Evolutionary conservation across 768 basidiomycete genomes (phyloP).

Genomic region (Amanita exitialis): DNA sequence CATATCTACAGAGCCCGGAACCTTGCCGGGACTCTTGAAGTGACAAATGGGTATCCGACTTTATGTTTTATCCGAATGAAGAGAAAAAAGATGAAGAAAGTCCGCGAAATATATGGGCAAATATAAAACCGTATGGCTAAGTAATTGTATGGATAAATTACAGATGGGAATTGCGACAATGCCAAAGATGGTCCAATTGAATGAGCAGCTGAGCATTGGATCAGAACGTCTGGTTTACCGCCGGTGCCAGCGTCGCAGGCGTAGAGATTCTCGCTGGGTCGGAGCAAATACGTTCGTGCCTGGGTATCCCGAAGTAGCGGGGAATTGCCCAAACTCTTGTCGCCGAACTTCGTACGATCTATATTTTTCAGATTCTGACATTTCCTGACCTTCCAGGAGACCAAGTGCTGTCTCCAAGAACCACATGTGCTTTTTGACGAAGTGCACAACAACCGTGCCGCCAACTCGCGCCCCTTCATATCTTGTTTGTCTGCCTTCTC

Average conservation of each 20-base stretch:
- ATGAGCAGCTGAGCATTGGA: neutral
- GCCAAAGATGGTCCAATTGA: neutral
- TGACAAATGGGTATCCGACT: too few relatives aligned
- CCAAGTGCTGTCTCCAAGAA: conserved; percentile 89
- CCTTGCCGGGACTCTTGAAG: too few relatives aligned
- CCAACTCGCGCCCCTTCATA: conserved; percentile 70
- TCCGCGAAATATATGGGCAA: neutral
- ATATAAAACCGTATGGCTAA: neutral
- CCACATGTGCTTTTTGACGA: conserved; percentile 96
- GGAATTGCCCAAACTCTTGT: neutral
- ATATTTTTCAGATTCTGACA: conserved; percentile 43
- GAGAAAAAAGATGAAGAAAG: neutral
- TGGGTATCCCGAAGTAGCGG: neutral
- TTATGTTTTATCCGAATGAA: neutral
- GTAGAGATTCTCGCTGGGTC: neutral
- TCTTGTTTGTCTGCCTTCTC: conserved; percentile 58
- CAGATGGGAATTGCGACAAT: neutral
- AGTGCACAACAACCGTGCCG: conserved; percentile 93
- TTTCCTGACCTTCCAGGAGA: conserved; percentile 70
- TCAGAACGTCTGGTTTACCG: neutral
- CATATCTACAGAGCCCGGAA: too few relatives aligned
- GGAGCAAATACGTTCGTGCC: neutral
- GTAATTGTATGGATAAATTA: conserved; percentile 7
- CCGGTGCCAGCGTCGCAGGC: neutral
- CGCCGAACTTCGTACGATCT: conserved; percentile 13